Base-by-base conservation (phyloP, 148 eudicot species). In the Cornus suecica region DNA sequence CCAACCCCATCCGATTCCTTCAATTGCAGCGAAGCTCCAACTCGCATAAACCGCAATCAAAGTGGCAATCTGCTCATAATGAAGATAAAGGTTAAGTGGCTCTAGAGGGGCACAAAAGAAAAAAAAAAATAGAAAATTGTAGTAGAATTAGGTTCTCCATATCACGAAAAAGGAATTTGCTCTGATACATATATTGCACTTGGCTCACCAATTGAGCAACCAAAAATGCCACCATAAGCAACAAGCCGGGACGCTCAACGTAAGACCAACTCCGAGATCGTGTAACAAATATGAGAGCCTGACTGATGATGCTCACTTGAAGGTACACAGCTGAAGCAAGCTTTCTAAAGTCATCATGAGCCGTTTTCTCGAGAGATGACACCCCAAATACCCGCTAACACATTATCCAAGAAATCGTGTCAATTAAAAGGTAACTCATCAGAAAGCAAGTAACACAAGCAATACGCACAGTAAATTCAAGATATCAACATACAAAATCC, bases 1-100 rank as follows among this genome's bases (percentile, higher is more conserved):
- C 99, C 99, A 95, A 69, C 98, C 94, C 99, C 99, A 95, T n/a
- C 99, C 99, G n/a, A 95, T 95, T 34, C 99, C 99, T 82, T 93
- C 92, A 68, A 95, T 88, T 29, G 97, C 97, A 72, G 99, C 98
- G 79, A 95, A 95, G 69, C 83, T 82, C 97, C 97, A 93, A 76
- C 77, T 90, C 65, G 99, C 99, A 84, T 95, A 95, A 3, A 95
- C 99, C 3, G 99, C 99, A 78, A 95, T 95, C n/a, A 95, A 26
- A 25, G 99, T 95, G 76, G 99, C 99, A 79, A 95, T 84, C 99
- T 95, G 85, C 78, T 71, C 26, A 10, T 18, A 58, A 45, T n/a
- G 23, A 61, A 62, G 4, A 31, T 32, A 63, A 18, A 69, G 28
- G 18, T 48, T n/a, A 58, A 18, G 54, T 14, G 15, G 8, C 42